A percentile compares a stretch with the other conserved stretches of the same genome.
These are phyloP conservation scores for Penicillium sp. DNA, from an alignment of 2,329 filamentous ascomycete species.

Conservation along the genomic window DNA sequence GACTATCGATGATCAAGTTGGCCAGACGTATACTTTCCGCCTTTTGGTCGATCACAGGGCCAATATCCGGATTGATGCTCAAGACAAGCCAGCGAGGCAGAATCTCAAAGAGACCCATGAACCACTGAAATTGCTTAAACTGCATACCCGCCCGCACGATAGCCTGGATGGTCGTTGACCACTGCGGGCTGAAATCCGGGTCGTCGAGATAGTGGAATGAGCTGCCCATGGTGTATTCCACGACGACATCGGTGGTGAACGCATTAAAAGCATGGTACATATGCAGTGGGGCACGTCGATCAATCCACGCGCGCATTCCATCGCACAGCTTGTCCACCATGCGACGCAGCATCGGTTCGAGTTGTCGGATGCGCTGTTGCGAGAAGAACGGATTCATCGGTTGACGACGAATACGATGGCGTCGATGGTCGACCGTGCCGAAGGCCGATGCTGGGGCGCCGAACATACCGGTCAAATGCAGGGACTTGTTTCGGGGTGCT, in stretches of 20 bases:
- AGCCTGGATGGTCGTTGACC: conserved; percentile 34
- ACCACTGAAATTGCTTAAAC: conserved; percentile 30
- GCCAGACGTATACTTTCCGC: conserved; percentile 17
- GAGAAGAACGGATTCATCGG: conserved; percentile 45
- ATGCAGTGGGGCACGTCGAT: conserved; percentile 23
- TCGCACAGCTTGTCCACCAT: conserved; percentile 32
- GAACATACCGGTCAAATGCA: conserved; percentile 35
- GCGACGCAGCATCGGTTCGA: conserved; percentile 28
- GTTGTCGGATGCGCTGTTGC: conserved; percentile 30
- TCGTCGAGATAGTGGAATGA: conserved; percentile 38
- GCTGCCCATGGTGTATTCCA: conserved; percentile 46
- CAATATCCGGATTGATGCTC: conserved; percentile 27
- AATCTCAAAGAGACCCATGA: conserved; percentile 25
- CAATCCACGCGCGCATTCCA: conserved; percentile 27
- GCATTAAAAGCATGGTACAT: conserved; percentile 43
- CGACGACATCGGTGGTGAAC: conserved; percentile 52
- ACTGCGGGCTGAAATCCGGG: conserved; percentile 36
- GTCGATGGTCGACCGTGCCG: conserved; percentile 35
- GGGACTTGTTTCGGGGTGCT: conserved; percentile 37
- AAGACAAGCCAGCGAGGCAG: conserved; percentile 25
- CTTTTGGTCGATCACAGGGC: conserved; percentile 19
- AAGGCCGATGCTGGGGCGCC: conserved; percentile 38
- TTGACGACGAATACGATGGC: conserved; percentile 38
- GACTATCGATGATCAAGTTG: conserved; percentile 16
- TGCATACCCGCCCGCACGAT: conserved; percentile 28